Evolutionary conservation across 2,329 filamentous ascomycete species (phyloP).

Genomic region (Aschersonia sp.): DNA sequence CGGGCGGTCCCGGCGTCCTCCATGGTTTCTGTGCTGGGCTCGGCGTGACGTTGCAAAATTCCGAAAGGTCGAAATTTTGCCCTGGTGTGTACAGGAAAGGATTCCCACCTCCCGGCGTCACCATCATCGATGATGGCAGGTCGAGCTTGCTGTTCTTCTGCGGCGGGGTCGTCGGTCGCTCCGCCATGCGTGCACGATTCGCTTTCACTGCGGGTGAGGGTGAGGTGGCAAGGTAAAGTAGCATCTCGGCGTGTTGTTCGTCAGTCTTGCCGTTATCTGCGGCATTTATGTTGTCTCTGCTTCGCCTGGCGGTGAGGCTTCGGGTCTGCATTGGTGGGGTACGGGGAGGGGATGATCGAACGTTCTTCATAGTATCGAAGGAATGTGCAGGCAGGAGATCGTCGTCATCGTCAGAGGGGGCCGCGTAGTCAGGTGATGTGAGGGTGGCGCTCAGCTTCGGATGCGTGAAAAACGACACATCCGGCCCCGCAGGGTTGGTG

Average conservation of each 20-base stretch:
- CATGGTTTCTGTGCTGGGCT: conserved; percentile 84
- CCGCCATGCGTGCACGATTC: conserved; percentile 31
- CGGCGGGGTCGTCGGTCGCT: conserved; percentile 63
- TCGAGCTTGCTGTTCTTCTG: conserved; percentile 52
- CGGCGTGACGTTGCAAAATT: conserved; percentile 95
- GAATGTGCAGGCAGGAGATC: conserved; percentile 64
- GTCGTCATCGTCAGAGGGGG: conserved; percentile 67
- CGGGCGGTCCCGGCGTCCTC: conserved; percentile 58
- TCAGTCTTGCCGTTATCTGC: conserved; percentile 41
- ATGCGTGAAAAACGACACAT: conserved; percentile 65
- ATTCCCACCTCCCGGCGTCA: conserved; percentile 61
- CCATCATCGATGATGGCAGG: conserved; percentile 75
- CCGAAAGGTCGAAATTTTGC: conserved; percentile 79
- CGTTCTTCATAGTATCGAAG: conserved; percentile 43
- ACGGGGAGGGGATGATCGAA: conserved; percentile 68
- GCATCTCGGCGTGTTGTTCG: conserved; percentile 67
- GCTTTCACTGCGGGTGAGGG: conserved; percentile 64
- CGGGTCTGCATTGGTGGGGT: conserved; percentile 59
- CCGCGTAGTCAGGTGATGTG: conserved; percentile 44
- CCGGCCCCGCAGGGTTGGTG: conserved; percentile 53
- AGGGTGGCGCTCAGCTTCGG: conserved; percentile 53
- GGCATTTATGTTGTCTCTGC: conserved; percentile 29
- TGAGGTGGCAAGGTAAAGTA: conserved; percentile 79
- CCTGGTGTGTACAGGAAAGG: conserved; percentile 65
- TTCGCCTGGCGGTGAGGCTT: conserved; percentile 29